phyloP scores from a whole-genome alignment of 495 filamentous ascomycete genomes.

The Xylaria castorea region DNA sequence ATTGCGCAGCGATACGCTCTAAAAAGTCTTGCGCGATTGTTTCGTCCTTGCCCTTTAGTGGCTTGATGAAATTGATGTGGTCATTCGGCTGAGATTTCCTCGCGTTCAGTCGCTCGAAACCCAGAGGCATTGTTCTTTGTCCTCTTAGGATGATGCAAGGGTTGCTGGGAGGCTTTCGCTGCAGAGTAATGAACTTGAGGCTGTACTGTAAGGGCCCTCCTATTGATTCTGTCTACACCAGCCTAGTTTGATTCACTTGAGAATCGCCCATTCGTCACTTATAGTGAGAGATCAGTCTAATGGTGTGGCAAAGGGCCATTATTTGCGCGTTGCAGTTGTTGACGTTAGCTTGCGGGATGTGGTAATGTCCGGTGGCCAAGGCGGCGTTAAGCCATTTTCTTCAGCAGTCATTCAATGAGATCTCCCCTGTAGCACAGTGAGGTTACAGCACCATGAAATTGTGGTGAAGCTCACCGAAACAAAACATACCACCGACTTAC shows the following conservation, averaged over 20 bases:
- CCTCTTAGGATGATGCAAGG: conserved; percentile 7
- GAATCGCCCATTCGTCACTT: background rate
- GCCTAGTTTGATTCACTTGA: background rate
- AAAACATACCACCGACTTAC: no score
- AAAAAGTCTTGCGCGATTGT: conserved; percentile 71
- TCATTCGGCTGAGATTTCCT: conserved; percentile 70
- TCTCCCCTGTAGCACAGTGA: conserved; percentile 13
- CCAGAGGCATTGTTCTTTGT: conserved; percentile 64
- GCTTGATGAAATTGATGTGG: conserved; percentile 78
- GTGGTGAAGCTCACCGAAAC: background rate
- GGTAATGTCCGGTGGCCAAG: conserved; percentile 8
- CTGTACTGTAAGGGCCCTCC: background rate
- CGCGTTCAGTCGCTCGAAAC: conserved; percentile 72
- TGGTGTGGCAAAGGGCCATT: conserved; percentile 1
- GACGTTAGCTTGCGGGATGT: background rate
- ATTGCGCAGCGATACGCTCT: conserved; percentile 78
- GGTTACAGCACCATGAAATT: background rate
- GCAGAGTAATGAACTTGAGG: background rate
- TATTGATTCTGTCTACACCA: background rate
- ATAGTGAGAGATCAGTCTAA: background rate
- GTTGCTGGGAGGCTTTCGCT: background rate
- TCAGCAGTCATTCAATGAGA: background rate
- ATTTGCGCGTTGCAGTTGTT: background rate
- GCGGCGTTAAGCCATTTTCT: conserved; percentile 3
- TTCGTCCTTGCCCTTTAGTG: conserved; percentile 65